A percentile compares a stretch with the other conserved stretches of the same genome.
Conservation (phyloP, 805 yeast species). For the Spathaspora gorwiae region DNA sequence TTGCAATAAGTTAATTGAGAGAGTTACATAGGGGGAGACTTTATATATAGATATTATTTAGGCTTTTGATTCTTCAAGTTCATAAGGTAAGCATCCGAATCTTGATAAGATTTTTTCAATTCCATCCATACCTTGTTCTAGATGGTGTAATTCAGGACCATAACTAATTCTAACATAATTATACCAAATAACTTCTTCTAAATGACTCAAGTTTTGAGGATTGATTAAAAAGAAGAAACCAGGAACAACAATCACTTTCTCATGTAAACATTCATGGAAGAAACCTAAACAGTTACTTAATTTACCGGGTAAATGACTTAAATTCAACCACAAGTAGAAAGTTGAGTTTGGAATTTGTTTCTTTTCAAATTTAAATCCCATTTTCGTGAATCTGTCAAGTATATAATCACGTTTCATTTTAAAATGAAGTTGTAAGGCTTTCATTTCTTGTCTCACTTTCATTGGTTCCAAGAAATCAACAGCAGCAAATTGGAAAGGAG, state of each 20-base stretch:
- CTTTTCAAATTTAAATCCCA: slow-evolving; percentile 50
- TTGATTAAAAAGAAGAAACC: slow-evolving; percentile 60
- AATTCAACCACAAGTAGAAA: slow-evolving; percentile 56
- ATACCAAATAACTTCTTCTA: slow-evolving; percentile 57
- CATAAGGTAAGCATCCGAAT: slow-evolving; percentile 40
- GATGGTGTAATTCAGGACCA: slow-evolving; percentile 51
- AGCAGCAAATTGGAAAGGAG: slow-evolving; percentile 60
- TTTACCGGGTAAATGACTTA: slow-evolving; percentile 52
- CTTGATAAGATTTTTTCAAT: slow-evolving; percentile 46
- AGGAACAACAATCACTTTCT: slow-evolving; percentile 56
- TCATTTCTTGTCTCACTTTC: slow-evolving; percentile 48
- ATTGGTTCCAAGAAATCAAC: slow-evolving; percentile 50
- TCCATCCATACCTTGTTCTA: slow-evolving; percentile 57
- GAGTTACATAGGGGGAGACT: too few relatives aligned
- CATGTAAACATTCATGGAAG: slow-evolving; percentile 60
- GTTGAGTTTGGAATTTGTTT: slow-evolving; percentile 51
- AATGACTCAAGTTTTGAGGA: slow-evolving; percentile 43
- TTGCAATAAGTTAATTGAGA: too few relatives aligned
- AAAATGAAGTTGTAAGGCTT: slow-evolving; percentile 54
- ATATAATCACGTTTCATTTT: slow-evolving; percentile 55
- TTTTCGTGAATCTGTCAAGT: slow-evolving; percentile 40
- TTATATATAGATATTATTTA: too few relatives aligned
- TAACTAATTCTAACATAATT: slow-evolving; percentile 55
- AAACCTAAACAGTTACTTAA: slow-evolving; percentile 55
- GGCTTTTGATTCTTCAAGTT: background rate